Base-by-base conservation (phyloP, 2,329 filamentous ascomycete species). In the Alternaria sp. region DNA sequence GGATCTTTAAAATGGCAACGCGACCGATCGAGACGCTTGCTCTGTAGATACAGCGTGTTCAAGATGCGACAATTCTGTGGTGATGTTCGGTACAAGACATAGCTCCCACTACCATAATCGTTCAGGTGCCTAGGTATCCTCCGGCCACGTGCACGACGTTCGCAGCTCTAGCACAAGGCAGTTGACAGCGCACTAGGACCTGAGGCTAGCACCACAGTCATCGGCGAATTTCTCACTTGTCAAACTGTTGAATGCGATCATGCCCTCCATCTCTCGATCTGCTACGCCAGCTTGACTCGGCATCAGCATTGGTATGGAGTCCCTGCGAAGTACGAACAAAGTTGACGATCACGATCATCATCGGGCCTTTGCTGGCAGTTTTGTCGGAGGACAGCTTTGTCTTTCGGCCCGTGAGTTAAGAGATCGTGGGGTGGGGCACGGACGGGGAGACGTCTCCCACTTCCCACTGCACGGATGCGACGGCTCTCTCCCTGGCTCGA, bases 291-390 rank as follows among this genome's bases (percentile, higher is more conserved):
- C 20, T 53, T 53, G 14, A 37, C 20, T 28, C 49, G 33, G 30
- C 21, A 33, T 54, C 15, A 28, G 25, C 37, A 33, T 49, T 58
- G 23, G 30, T 30, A n/a, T 7, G 15, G 25, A 12, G 25, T 51
- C 41, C 49, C 23, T 33, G 55, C 67, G 65, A 70, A 51, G 67
- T 70, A 55, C 20, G 47, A 70, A 70, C 61, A 70, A 68, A 65
- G 65, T 66, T 70, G 55, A 37, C 44, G 54, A 67, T 49, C 47
- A 59, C 51, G 60, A 59, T 59, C 47, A 63, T 47, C 41, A 45
- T 68, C 64, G 66, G 66, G 23, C 61, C 60, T 63, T 64, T 18
- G 44, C 55, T 58, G 65, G 23, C 43, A 44, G 53, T 56, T 67
- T 58, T 64, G 63, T 60, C 61, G 61, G 58, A 56, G 30, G 37